Conservation (phyloP, 2,329 filamentous ascomycete species). For the Leptographium flavum region DNA sequence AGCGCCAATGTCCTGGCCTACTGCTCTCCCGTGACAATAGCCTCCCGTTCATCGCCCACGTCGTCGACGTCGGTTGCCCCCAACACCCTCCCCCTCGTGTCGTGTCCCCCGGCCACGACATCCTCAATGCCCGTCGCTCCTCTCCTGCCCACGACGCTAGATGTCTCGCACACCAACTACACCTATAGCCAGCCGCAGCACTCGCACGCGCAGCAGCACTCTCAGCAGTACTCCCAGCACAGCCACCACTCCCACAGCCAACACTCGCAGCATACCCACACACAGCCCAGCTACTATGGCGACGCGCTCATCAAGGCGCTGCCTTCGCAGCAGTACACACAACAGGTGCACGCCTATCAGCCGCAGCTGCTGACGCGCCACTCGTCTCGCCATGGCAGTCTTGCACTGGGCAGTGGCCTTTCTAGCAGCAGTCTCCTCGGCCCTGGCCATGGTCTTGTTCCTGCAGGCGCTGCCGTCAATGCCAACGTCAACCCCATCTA, state of each 20-base stretch:
- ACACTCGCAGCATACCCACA: slow-evolving; percentile 7
- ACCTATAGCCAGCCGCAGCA: slow-evolving; percentile 7
- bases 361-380: slow-evolving; percentile 13
- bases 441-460: slow-evolving; percentile 2
- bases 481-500: slow-evolving; percentile 41
- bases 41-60: background rate
- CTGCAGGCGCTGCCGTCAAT: background rate
- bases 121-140: slow-evolving; percentile 24
- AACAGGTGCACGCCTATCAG: background rate
- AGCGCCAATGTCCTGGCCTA: slow-evolving; percentile 25
- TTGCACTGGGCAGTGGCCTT: slow-evolving; percentile 4
- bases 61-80: slow-evolving; percentile 4
- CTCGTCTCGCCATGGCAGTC: slow-evolving; percentile 4
- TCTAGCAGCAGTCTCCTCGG: slow-evolving; percentile 1
- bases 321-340: slow-evolving; percentile 1
- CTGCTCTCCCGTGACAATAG: slow-evolving; percentile 20
- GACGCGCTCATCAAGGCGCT: slow-evolving; percentile 7
- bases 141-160: slow-evolving; percentile 34
- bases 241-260: slow-evolving; percentile 7
- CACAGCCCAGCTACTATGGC: slow-evolving; percentile 4
- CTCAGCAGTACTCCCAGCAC: slow-evolving; percentile 11
- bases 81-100: slow-evolving; percentile 6
- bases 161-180: slow-evolving; percentile 13
- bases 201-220: too few relatives aligned
- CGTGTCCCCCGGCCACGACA: slow-evolving; percentile 14